Conservation (phyloP, 1,284 basidiomycete species). For the Apiotrichum domesticum region DNA sequence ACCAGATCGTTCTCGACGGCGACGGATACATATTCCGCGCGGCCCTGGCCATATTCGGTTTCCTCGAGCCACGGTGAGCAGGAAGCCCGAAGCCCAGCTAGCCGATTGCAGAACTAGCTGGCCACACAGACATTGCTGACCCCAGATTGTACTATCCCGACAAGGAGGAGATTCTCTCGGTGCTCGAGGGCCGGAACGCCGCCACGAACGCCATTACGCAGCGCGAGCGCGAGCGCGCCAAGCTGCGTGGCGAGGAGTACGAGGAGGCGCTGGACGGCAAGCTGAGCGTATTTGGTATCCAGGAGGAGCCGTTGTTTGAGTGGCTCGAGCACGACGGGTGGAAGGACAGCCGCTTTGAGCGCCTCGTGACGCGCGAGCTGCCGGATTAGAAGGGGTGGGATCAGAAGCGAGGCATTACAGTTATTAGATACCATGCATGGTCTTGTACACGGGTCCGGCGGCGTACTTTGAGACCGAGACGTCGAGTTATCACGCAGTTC, state of each 20-base stretch:
- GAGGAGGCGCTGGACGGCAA: conserved; percentile 61
- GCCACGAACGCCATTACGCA: conserved; percentile 40
- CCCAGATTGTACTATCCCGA: conserved; percentile 44
- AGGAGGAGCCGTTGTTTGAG: conserved; percentile 78
- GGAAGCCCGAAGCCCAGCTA: no score
- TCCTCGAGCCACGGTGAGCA: conserved; percentile 66
- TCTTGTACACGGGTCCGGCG: background rate
- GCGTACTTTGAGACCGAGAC: no score
- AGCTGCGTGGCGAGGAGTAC: conserved; percentile 40
- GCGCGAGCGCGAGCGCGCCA: conserved; percentile 56
- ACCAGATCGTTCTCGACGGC: conserved; percentile 51
- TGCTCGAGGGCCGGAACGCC: conserved; percentile 59
- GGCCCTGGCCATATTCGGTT: conserved; percentile 72
- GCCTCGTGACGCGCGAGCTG: conserved; percentile 75
- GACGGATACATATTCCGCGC: conserved; percentile 63
- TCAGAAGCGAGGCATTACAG: background rate
- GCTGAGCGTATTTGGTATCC: conserved; percentile 79
- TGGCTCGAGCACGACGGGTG: conserved; percentile 59
- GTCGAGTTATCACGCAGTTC: no score
- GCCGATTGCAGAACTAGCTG: no score
- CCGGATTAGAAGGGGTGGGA: conserved; percentile 55
- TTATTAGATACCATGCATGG: background rate
- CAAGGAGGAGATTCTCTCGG: conserved; percentile 64
- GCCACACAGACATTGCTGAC: background rate
- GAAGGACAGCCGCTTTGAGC: conserved; percentile 82